Conservation (phyloP, 768 basidiomycete genomes). For the Chlorophyllum brunneum region DNA sequence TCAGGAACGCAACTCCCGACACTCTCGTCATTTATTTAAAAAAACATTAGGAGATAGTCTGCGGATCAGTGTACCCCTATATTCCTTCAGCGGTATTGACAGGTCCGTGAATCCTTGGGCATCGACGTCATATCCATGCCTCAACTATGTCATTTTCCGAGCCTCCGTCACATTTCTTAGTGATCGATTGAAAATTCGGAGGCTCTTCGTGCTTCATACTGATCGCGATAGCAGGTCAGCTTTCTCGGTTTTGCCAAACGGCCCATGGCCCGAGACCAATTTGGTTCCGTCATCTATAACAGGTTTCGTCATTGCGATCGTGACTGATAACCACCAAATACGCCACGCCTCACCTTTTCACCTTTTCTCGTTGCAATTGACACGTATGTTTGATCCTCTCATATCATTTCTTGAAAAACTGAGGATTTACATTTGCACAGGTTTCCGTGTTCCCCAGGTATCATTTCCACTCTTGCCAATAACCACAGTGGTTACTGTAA, state of each 20-base stretch:
- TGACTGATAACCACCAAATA: constrained; percentile 13
- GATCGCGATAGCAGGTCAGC: constrained; percentile 15
- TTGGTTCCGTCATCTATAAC: neutral
- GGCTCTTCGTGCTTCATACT: constrained; percentile 24
- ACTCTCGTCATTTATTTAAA: too few species aligned
- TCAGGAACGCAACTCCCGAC: neutral
- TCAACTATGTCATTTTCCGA: neutral
- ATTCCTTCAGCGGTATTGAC: constrained; percentile 25
- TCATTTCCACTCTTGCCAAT: constrained; percentile 6
- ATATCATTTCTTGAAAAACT: too few species aligned
- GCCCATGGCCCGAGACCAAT: too few species aligned
- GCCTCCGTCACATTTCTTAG: constrained; percentile 22
- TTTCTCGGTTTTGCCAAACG: neutral
- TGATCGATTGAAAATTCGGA: constrained; percentile 23
- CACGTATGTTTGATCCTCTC: neutral
- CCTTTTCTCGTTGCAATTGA: neutral
- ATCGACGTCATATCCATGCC: neutral
- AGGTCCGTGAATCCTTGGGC: constrained; percentile 1
- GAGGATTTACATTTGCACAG: too few species aligned
- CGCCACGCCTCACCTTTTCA: constrained; percentile 3
- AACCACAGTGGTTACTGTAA: constrained; percentile 12
- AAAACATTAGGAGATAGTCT: too few species aligned
- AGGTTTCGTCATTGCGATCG: constrained; percentile 25
- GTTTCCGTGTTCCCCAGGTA: neutral
- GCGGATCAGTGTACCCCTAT: constrained; percentile 27